A percentile compares a stretch with the other conserved stretches of the same genome.
Conservation (phyloP, 306 rosid genomes). For the Cucumis cinereus region DNA sequence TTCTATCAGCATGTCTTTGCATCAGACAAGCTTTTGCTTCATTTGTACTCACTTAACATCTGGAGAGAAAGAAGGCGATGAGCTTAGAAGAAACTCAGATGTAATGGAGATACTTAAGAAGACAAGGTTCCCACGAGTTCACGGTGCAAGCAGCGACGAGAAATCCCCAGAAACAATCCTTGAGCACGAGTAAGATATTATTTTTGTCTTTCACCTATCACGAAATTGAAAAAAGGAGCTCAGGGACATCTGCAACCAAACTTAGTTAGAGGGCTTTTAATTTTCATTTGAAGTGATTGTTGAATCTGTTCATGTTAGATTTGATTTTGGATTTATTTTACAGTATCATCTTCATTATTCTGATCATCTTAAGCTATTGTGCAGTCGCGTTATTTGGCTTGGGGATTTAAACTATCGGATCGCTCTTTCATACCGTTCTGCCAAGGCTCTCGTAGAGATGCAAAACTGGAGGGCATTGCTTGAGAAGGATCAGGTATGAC, state of each 20-base stretch:
- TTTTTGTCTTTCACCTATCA: background rate
- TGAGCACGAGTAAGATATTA: slow-evolving; percentile 71
- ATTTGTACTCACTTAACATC: slow-evolving; percentile 90
- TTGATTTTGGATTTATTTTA: background rate
- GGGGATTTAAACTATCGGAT: slow-evolving; percentile 98
- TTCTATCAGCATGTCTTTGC: slow-evolving; percentile 90
- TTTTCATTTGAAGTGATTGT: background rate
- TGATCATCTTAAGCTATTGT: background rate
- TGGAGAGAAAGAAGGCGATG: slow-evolving; percentile 97
- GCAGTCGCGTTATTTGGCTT: slow-evolving; percentile 94
- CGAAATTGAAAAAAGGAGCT: background rate
- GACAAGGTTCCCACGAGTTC: slow-evolving; percentile 90
- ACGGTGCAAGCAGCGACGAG: slow-evolving; percentile 44
- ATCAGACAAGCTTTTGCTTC: slow-evolving; percentile 92
- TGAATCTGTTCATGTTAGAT: background rate
- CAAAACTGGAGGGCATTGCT: slow-evolving; percentile 98
- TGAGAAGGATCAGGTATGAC: slow-evolving; percentile 87
- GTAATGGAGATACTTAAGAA: slow-evolving; percentile 91
- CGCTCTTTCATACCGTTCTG: slow-evolving; percentile 82
- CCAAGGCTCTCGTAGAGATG: slow-evolving; percentile 97
- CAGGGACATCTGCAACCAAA: background rate
- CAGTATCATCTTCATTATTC: background rate
- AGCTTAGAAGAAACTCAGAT: slow-evolving; percentile 88
- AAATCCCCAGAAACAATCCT: slow-evolving; percentile 95
- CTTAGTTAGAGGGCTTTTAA: background rate